These are phyloP conservation scores for Colletotrichum cordylinicola DNA, from an alignment of 2,329 filamentous ascomycete species.

Conservation along the genomic window DNA sequence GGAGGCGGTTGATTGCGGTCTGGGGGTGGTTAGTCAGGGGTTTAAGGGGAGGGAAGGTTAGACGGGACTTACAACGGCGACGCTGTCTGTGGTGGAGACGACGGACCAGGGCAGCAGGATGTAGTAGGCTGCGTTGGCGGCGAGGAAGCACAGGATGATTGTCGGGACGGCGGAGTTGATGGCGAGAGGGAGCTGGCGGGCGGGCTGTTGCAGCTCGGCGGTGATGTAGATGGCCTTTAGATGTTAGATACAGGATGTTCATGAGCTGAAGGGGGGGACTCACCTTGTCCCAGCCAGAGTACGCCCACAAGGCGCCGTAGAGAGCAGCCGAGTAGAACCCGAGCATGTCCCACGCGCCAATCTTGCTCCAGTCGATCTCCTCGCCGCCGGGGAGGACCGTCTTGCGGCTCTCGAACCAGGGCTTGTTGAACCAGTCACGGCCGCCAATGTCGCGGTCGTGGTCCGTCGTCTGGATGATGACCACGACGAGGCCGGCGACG, in stretches of 20 bases:
- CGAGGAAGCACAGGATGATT: constrained; percentile 64
- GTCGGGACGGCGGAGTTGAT: constrained; percentile 67
- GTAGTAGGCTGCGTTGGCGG: constrained; percentile 68
- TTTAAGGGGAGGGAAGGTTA: not conserved
- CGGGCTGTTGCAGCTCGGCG: constrained; percentile 56
- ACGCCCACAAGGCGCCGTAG: constrained; percentile 69
- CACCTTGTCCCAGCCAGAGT: constrained; percentile 71
- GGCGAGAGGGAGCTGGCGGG: constrained; percentile 61
- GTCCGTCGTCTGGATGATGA: constrained; percentile 42
- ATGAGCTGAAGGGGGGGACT: constrained; percentile 18
- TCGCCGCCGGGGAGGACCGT: constrained; percentile 55
- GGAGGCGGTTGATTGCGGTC: constrained; percentile 60
- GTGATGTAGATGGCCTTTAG: constrained; percentile 60
- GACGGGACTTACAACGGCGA: constrained; percentile 60
- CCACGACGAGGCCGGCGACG: constrained; percentile 52
- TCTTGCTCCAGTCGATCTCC: constrained; percentile 50
- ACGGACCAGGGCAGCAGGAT: constrained; percentile 65
- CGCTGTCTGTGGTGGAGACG: constrained; percentile 64
- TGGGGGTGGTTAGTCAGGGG: constrained; percentile 29
- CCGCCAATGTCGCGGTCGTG: constrained; percentile 47
- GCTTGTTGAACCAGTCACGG: constrained; percentile 55
- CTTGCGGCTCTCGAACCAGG: constrained; percentile 61
- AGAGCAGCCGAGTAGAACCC: constrained; percentile 66
- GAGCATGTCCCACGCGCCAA: constrained; percentile 63
- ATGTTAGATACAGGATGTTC: not conserved